Evolutionary conservation across 257 asterid genomes (phyloP).

Genomic region (Marsdenia floribunda): DNA sequence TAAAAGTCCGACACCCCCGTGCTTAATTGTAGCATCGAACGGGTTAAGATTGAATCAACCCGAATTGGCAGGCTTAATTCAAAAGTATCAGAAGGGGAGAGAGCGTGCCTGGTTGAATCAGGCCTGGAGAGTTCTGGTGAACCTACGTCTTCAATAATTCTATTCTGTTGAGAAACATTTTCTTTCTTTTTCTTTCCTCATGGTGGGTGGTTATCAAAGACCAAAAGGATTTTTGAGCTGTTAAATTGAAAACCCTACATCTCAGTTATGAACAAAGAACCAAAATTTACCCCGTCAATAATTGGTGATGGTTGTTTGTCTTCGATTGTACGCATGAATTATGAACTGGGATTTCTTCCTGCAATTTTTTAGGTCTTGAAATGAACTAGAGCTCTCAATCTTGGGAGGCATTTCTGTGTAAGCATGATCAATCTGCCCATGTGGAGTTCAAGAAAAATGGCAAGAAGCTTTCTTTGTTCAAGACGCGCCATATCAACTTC

Average conservation of each 20-base stretch:
- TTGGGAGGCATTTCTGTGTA: background rate
- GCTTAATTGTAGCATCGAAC: too few relatives aligned
- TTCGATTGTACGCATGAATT: background rate
- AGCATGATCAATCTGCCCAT: background rate
- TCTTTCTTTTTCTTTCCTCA: background rate
- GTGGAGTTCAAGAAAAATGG: slow-evolving; percentile 12
- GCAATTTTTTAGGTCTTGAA: background rate
- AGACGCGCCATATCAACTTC: slow-evolving; percentile 53
- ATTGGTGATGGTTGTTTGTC: background rate
- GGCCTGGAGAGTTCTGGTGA: background rate
- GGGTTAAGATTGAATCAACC: too few relatives aligned
- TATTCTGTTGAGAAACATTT: background rate
- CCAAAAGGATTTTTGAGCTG: background rate
- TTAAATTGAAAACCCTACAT: background rate
- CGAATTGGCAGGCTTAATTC: too few relatives aligned
- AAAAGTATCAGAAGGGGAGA: too few relatives aligned
- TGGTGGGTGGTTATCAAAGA: background rate
- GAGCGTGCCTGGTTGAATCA: background rate
- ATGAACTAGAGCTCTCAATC: background rate
- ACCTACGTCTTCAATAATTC: background rate
- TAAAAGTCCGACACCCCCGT: too few relatives aligned
- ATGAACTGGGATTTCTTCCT: background rate
- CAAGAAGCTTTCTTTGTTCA: slow-evolving; percentile 16
- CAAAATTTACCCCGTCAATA: background rate
- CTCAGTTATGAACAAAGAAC: background rate